These are phyloP conservation scores for Argentina anserina DNA, from an alignment of 306 rosid genomes.

Conservation along the genomic window DNA sequence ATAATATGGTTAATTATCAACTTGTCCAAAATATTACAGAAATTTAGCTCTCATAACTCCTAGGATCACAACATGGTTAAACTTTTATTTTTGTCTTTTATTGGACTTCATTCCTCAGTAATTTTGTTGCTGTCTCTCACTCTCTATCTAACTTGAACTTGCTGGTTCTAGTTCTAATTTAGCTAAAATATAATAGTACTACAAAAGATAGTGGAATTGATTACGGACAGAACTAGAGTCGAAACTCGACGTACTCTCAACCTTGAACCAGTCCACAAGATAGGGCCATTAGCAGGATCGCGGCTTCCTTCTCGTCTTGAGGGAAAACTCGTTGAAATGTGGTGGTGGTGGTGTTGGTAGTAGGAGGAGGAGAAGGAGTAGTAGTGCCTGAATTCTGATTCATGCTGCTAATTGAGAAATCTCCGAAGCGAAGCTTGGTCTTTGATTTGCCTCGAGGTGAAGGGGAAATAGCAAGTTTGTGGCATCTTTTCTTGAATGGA, in stretches of 20 bases:
- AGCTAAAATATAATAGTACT: conserved; percentile 5
- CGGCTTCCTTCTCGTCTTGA: conserved; percentile 96
- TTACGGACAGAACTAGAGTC: neutral
- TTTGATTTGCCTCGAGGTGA: conserved; percentile 31
- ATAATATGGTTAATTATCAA: conserved; percentile 28
- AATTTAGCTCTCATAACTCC: neutral
- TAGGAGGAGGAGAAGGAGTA: neutral
- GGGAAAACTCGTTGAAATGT: conserved; percentile 74
- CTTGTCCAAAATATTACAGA: conserved; percentile 27
- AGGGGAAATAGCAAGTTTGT: conserved; percentile 8
- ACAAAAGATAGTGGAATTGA: neutral
- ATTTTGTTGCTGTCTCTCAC: neutral
- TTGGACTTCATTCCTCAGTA: conserved; percentile 13
- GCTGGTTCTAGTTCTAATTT: neutral
- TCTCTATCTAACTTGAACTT: conserved; percentile 6
- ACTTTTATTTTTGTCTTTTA: neutral
- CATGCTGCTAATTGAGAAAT: conserved; percentile 41
- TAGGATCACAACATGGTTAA: conserved; percentile 9
- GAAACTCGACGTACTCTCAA: conserved; percentile 29
- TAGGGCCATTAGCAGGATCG: conserved; percentile 84
- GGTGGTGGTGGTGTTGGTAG: conserved; percentile 7
- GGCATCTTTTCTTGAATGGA: conserved; percentile 47
- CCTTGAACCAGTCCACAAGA: conserved; percentile 89
- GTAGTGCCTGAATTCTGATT: conserved; percentile 29
- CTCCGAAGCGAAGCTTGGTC: conserved; percentile 54